Percentiles rank a stretch among this genome's conserved stretches.
These are phyloP conservation scores for Ceratocystis variospora DNA, from an alignment of 2,329 filamentous ascomycete species.

Conservation along the genomic window DNA sequence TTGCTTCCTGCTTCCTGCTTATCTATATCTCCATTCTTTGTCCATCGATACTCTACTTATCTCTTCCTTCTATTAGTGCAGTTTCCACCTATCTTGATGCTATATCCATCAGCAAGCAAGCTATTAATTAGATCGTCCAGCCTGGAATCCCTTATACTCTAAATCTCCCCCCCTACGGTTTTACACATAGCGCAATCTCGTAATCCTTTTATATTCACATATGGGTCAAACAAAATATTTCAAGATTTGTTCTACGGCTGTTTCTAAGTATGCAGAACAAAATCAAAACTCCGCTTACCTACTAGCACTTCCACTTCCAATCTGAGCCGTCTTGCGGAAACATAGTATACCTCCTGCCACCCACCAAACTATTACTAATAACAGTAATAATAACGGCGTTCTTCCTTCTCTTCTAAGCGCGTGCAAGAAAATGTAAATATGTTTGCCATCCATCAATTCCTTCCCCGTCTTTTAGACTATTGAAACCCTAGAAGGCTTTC, in stretches of 20 bases:
- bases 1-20: neutral
- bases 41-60: neutral
- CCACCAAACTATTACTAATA: neutral
- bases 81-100: too few relatives aligned
- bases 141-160: neutral
- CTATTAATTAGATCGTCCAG: neutral
- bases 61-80: neutral
- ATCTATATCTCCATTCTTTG: neutral
- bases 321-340: neutral
- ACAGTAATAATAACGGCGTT: neutral
- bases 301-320: neutral
- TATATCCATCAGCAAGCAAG: neutral
- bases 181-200: neutral
- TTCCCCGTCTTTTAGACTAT: neutral
- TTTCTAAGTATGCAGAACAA: neutral
- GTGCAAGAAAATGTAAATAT: neutral
- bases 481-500: neutral
- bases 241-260: neutral
- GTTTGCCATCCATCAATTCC: neutral
- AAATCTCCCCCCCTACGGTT: neutral
- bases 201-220: neutral
- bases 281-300: neutral
- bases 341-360: neutral
- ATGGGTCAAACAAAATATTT: neutral
- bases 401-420: neutral